A percentile compares a stretch with the other conserved stretches of the same genome.
phyloP scores from a whole-genome alignment of 345 rosid genomes.

The Ceriops decandra region DNA sequence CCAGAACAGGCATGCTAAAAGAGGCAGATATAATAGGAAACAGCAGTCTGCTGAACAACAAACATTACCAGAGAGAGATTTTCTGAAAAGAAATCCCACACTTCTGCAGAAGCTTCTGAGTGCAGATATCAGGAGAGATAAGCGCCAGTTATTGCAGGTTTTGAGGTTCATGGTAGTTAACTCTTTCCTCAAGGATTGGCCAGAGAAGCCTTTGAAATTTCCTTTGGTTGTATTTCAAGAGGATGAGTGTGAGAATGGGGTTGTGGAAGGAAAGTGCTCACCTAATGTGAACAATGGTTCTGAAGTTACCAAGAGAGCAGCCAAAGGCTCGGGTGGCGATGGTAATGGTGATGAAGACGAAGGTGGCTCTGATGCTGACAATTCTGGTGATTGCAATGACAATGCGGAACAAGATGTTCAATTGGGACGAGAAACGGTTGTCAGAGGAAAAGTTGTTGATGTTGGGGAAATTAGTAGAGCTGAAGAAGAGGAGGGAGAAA shows the following conservation, averaged over 20 bases:
- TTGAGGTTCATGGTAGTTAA: conserved; percentile 69
- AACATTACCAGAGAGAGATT: conserved; percentile 17
- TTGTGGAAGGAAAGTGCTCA: conserved; percentile 24
- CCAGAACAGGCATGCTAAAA: conserved; percentile 41
- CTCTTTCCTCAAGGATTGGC: conserved; percentile 59
- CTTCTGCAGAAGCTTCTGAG: conserved; percentile 81
- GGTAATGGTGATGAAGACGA: background rate
- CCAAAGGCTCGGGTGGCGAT: conserved; percentile 7
- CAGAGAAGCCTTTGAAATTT: conserved; percentile 56
- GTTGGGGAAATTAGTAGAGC: conserved; percentile 3
- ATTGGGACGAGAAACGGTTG: conserved; percentile 8
- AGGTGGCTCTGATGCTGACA: too few species aligned
- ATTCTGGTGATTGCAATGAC: background rate
- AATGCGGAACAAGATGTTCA: conserved; percentile 4
- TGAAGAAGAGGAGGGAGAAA: conserved; percentile 60
- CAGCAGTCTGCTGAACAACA: conserved; percentile 29
- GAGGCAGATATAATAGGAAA: conserved; percentile 41
- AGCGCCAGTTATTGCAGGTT: conserved; percentile 58
- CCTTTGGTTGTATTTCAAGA: conserved; percentile 54
- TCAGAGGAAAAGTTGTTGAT: conserved; percentile 3
- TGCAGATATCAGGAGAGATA: conserved; percentile 64
- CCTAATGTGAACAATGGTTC: conserved; percentile 12
- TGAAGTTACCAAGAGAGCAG: conserved; percentile 14
- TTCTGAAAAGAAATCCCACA: conserved; percentile 48
- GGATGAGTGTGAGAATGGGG: conserved; percentile 32